These are phyloP conservation scores for Coemansia sp. DNA, from an alignment of 192 early-diverging fungal species.

Conservation along the genomic window DNA sequence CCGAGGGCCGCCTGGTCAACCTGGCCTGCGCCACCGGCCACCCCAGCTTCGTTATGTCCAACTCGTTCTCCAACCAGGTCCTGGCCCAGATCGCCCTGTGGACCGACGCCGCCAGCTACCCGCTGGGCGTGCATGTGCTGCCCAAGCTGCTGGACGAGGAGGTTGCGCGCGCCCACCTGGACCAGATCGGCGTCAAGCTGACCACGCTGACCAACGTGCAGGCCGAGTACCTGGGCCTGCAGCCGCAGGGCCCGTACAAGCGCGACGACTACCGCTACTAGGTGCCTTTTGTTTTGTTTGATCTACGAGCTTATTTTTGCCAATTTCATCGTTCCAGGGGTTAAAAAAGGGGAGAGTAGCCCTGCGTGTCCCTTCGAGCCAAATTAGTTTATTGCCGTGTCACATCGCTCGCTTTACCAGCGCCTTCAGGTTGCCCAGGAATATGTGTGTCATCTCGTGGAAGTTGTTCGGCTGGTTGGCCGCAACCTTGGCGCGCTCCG, in stretches of 20 bases:
- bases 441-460: conserved; percentile 63
- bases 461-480: conserved; percentile 60
- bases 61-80: conserved; percentile 99
- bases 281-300: conserved; percentile 8
- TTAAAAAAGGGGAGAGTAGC: no score
- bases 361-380: no score
- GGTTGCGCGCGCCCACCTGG: conserved; percentile 92
- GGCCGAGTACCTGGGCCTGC: conserved; percentile 80
- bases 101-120: conserved; percentile 82
- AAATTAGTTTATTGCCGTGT: no score
- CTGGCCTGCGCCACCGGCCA: conserved; percentile 98
- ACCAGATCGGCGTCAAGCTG: conserved; percentile 93
- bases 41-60: conserved; percentile 99
- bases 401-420: conserved; percentile 53
- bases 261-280: conserved; percentile 95
- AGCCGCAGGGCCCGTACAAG: conserved; percentile 90
- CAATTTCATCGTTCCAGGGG: not conserved
- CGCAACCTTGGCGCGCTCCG: conserved; percentile 62
- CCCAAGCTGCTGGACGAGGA: conserved; percentile 99
- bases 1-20: conserved; percentile 99
- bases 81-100: conserved; percentile 98
- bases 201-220: conserved; percentile 68
- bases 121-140: conserved; percentile 95
- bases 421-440: conserved; percentile 76
- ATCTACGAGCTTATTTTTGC: not conserved